These are phyloP conservation scores for Pilatotrama ljubarskyi DNA, from an alignment of 768 basidiomycete species.

Conservation along the genomic window DNA sequence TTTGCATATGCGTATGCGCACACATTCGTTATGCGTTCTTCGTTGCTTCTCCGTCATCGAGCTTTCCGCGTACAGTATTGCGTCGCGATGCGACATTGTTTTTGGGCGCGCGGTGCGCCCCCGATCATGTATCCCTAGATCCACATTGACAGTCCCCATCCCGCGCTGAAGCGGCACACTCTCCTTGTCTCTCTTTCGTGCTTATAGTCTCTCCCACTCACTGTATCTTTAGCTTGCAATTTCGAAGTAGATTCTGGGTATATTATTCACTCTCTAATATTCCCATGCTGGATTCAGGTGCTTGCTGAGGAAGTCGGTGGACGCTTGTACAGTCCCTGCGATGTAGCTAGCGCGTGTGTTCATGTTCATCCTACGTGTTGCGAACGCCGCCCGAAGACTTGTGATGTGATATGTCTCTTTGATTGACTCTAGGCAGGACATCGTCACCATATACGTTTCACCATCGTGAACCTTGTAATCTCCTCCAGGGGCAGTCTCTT, in stretches of 20 bases:
- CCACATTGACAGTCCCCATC: neutral
- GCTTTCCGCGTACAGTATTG: neutral
- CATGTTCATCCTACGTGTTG: no score
- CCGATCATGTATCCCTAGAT: slow-evolving; percentile 4
- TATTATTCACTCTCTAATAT: neutral
- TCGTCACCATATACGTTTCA: slow-evolving; percentile 79
- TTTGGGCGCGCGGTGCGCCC: neutral
- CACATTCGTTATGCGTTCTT: neutral
- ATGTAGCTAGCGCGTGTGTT: no score
- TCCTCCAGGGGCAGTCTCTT: slow-evolving; percentile 80
- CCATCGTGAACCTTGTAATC: slow-evolving; percentile 93
- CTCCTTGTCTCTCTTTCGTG: slow-evolving; percentile 1
- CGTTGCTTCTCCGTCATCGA: neutral
- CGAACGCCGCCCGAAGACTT: no score
- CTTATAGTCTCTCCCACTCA: no score
- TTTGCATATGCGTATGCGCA: neutral
- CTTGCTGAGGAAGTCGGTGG: no score
- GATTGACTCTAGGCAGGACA: neutral
- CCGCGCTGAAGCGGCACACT: slow-evolving; percentile 1
- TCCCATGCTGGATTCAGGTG: no score
- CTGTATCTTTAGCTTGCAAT: neutral
- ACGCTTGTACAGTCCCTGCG: no score
- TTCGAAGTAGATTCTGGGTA: neutral
- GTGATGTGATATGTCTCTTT: no score
- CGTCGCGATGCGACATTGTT: neutral